Conservation (phyloP, 805 yeast genomes). For the Maudiozyma pseudohumilis region DNA sequence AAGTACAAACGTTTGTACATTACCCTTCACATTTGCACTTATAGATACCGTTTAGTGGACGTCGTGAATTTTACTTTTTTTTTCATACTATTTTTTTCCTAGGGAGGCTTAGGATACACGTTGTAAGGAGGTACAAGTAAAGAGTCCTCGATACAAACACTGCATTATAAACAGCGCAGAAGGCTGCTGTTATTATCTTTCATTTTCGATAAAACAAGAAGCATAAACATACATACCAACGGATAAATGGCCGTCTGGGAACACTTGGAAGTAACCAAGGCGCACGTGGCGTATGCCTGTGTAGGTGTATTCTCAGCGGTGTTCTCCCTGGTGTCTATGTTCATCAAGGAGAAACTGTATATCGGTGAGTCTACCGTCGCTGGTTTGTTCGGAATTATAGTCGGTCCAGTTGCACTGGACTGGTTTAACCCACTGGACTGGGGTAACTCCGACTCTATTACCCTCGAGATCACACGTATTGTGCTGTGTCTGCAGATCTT, state of each 20-base stretch:
- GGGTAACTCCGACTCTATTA: conserved; percentile 78
- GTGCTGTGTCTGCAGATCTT: conserved; percentile 82
- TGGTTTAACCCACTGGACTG: conserved; percentile 80
- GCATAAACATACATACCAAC: no score
- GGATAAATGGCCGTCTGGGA: conserved; percentile 29
- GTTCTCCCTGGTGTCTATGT: conserved; percentile 71
- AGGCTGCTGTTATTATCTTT: no score
- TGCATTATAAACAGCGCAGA: no score
- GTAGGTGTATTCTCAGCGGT: conserved; percentile 74
- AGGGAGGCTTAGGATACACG: no score
- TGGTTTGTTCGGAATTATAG: conserved; percentile 70
- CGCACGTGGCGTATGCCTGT: conserved; percentile 83
- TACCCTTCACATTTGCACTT: no score
- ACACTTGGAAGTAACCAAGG: conserved; percentile 36
- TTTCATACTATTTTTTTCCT: no score
- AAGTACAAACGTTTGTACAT: no score
- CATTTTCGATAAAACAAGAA: no score
- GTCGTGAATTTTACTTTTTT: no score
- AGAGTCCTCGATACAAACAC: no score
- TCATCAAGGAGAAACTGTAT: conserved; percentile 73
- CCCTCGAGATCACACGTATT: conserved; percentile 73
- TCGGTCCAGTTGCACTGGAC: conserved; percentile 77
- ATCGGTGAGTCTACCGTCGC: conserved; percentile 92
- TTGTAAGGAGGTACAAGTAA: no score
- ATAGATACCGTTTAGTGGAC: no score